A percentile compares a stretch with the other conserved stretches of the same genome.
These are phyloP conservation scores for Albophoma yamanashiensis DNA, from an alignment of 2,329 filamentous ascomycete genomes.

Conservation along the genomic window DNA sequence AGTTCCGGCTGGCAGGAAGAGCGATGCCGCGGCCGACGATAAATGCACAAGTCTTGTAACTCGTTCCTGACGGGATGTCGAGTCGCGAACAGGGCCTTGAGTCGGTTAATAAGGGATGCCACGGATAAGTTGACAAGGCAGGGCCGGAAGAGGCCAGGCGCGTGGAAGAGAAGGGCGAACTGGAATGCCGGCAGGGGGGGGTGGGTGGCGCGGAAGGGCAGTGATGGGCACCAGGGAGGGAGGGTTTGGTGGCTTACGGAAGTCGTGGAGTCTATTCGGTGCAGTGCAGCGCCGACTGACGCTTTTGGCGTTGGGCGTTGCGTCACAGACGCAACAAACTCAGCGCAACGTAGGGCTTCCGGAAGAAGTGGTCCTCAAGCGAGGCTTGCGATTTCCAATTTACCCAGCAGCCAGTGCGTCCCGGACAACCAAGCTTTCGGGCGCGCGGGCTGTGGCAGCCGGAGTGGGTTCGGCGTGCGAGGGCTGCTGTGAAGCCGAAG, in stretches of 20 bases:
- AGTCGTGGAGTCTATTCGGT: conserved; percentile 11
- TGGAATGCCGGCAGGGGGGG: conserved; percentile 11
- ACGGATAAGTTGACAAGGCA: background rate
- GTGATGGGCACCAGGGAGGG: background rate
- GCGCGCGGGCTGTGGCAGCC: background rate
- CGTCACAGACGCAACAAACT: background rate
- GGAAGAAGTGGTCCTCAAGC: background rate
- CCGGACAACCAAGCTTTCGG: background rate
- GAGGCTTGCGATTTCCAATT: background rate
- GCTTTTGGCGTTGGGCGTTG: background rate
- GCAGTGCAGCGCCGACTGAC: background rate
- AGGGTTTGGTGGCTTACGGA: conserved; percentile 13
- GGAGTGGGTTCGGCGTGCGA: background rate
- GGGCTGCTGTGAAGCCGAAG: background rate
- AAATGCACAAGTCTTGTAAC: background rate
- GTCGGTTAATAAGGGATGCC: background rate
- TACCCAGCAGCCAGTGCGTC: background rate
- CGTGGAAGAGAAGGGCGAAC: conserved; percentile 3
- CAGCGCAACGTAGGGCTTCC: background rate
- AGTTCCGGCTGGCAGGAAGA: background rate
- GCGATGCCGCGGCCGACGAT: background rate
- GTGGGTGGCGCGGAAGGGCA: background rate
- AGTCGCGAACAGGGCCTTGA: background rate
- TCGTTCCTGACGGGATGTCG: background rate
- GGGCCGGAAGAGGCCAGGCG: background rate